A percentile compares a stretch with the other conserved stretches of the same genome.
These are phyloP conservation scores for Protostelium mycophagum DNA, from an alignment of 78 protist species.

Conservation along the genomic window DNA sequence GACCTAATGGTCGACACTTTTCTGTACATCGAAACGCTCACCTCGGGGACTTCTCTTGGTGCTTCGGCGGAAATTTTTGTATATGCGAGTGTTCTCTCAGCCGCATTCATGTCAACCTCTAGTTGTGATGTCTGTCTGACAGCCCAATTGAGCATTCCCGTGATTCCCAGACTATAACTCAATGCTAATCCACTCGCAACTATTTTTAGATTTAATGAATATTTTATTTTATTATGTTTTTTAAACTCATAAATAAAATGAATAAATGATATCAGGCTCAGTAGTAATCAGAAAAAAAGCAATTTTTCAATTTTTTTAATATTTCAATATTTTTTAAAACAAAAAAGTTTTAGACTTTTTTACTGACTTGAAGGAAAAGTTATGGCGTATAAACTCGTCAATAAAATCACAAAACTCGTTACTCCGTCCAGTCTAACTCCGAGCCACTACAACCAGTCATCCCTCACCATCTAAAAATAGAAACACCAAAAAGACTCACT, in stretches of 20 bases:
- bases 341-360: too few relatives aligned
- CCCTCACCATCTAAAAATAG: too few relatives aligned
- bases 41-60: slow-evolving; percentile 13
- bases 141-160: slow-evolving; percentile 25
- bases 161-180: slow-evolving; percentile 47
- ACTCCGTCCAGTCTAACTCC: slow-evolving; percentile 69
- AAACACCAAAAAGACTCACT: not conserved
- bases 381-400: slow-evolving; percentile 27
- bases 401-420: slow-evolving; percentile 42
- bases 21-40: slow-evolving; percentile 9
- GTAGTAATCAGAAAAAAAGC: slow-evolving; percentile 31
- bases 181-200: slow-evolving; percentile 54
- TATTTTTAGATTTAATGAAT: too few relatives aligned
- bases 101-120: slow-evolving; percentile 55
- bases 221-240: slow-evolving; percentile 5
- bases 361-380: not conserved
- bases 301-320: too few relatives aligned
- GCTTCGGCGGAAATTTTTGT: slow-evolving; percentile 20
- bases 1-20: slow-evolving; percentile 27
- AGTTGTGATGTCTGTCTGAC: slow-evolving; percentile 19
- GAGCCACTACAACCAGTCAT: slow-evolving; percentile 31
- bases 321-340: too few relatives aligned
- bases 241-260: slow-evolving; percentile 24
- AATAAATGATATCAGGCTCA: slow-evolving; percentile 13
- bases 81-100: slow-evolving; percentile 48